phyloP scores from a whole-genome alignment of 1,139 yeast species.

The Kodamaea fungicola region DNA sequence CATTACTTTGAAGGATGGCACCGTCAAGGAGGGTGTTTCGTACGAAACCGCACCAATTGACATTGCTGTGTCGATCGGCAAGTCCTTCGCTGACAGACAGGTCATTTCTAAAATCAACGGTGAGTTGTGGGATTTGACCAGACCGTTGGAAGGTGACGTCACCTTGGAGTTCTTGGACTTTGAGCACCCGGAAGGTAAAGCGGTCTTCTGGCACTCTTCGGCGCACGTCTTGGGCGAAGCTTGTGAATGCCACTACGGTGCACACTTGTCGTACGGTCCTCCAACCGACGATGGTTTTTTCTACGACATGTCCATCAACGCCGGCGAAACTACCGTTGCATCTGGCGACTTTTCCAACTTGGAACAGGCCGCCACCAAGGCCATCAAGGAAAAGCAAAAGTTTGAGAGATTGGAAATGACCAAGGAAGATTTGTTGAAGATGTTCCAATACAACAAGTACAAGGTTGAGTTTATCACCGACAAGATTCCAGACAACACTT shows the following conservation, averaged over 20 bases:
- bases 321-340: constrained; percentile 69
- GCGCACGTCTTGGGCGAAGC: constrained; percentile 99
- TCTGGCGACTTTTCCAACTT: constrained; percentile 81
- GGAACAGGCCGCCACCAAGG: constrained; percentile 86
- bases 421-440: constrained; percentile 84
- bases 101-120: constrained; percentile 92
- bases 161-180: constrained; percentile 70
- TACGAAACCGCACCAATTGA: constrained; percentile 91
- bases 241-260: constrained; percentile 93
- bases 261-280: constrained; percentile 86
- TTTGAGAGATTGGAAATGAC: constrained; percentile 92
- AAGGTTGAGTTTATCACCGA: constrained; percentile 83
- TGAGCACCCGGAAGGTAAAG: constrained; percentile 78
- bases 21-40: constrained; percentile 70
- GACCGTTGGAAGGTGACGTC: constrained; percentile 81
- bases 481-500: constrained; percentile 93
- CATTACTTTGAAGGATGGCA: constrained; percentile 85
- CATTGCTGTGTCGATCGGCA: constrained; percentile 80
- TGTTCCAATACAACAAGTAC: constrained; percentile 95
- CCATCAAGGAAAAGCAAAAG: constrained; percentile 93
- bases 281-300: constrained; percentile 98
- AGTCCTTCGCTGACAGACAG: constrained; percentile 77
- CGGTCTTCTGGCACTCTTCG: constrained; percentile 98
- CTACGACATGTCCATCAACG: constrained; percentile 90
- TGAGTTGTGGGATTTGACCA: constrained; percentile 83